Conservation (phyloP, 371 early-diverging fungal genomes). For the Mucor sp. region DNA sequence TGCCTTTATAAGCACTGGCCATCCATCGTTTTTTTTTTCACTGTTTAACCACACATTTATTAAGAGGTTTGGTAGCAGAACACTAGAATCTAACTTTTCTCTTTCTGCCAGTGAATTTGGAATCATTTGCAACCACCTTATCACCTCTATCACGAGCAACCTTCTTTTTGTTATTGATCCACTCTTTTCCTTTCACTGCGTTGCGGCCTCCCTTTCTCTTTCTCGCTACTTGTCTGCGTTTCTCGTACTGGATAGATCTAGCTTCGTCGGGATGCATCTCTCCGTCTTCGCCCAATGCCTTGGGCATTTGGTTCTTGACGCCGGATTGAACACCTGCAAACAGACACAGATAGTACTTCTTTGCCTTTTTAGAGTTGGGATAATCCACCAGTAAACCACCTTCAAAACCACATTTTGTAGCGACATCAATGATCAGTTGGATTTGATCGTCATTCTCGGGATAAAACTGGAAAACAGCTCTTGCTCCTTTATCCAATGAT, state of each 20-base stretch:
- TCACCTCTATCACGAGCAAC: slow-evolving; percentile 83
- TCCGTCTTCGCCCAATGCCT: slow-evolving; percentile 77
- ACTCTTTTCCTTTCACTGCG: slow-evolving; percentile 83
- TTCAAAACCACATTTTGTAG: slow-evolving; percentile 92
- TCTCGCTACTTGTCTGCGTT: slow-evolving; percentile 36
- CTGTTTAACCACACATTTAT: too few relatives aligned
- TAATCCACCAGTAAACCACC: slow-evolving; percentile 98
- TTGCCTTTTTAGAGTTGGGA: slow-evolving; percentile 96
- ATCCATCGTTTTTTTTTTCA: too few relatives aligned
- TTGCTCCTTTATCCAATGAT: slow-evolving; percentile 84
- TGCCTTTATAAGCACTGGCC: too few relatives aligned
- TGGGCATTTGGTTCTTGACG: slow-evolving; percentile 70
- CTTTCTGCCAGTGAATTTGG: slow-evolving; percentile 97
- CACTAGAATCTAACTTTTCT: slow-evolving; percentile 80
- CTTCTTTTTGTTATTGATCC: slow-evolving; percentile 94
- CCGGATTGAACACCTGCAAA: slow-evolving; percentile 84
- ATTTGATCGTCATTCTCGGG: slow-evolving; percentile 97
- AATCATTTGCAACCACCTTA: slow-evolving; percentile 82
- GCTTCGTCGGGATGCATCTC: slow-evolving; percentile 59
- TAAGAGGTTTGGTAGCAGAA: background rate
- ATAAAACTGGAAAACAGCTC: slow-evolving; percentile 99
- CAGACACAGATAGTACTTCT: slow-evolving; percentile 95
- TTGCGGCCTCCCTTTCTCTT: slow-evolving; percentile 55
- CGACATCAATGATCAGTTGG: slow-evolving; percentile 87
- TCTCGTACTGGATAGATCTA: slow-evolving; percentile 41